Conservation (phyloP, 306 rosid species). For the Bauhinia variegata region DNA sequence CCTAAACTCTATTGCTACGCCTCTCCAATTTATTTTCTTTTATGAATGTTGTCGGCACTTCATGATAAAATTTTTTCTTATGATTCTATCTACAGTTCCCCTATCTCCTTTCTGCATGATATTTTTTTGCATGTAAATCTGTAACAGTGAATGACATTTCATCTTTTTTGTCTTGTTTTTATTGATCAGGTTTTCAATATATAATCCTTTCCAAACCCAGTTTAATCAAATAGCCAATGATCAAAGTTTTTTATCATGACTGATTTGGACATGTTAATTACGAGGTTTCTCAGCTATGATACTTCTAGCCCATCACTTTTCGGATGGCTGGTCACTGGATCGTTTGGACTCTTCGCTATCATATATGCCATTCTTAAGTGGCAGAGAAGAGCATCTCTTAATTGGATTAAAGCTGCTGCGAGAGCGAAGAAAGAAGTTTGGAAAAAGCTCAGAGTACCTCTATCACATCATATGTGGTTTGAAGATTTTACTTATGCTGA, state of each 20-base stretch:
- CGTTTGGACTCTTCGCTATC: constrained; percentile 63
- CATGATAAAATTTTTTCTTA: not conserved
- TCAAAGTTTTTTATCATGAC: constrained; percentile 41
- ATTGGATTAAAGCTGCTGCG: constrained; percentile 81
- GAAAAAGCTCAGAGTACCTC: constrained; percentile 67
- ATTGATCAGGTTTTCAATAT: constrained; percentile 44
- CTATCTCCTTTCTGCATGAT: not conserved
- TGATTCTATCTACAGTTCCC: not conserved
- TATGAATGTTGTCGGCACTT: constrained; percentile 1
- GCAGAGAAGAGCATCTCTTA: constrained; percentile 66
- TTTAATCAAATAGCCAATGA: constrained; percentile 22
- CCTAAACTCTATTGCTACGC: not conserved
- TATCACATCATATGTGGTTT: constrained; percentile 66
- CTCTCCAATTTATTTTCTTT: not conserved
- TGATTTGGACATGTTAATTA: constrained; percentile 49
- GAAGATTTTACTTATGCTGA: constrained; percentile 66
- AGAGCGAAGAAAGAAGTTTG: constrained; percentile 72
- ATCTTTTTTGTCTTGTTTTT: not conserved
- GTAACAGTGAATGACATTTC: constrained; percentile 8
- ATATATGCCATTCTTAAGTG: constrained; percentile 66
- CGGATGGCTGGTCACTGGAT: constrained; percentile 71
- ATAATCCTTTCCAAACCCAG: constrained; percentile 20
- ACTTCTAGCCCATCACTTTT: constrained; percentile 50
- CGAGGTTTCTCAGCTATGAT: constrained; percentile 45
- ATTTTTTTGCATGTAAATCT: no score